These are phyloP conservation scores for Geranium incanum DNA, from an alignment of 441 rosid genomes.

Conservation along the genomic window DNA sequence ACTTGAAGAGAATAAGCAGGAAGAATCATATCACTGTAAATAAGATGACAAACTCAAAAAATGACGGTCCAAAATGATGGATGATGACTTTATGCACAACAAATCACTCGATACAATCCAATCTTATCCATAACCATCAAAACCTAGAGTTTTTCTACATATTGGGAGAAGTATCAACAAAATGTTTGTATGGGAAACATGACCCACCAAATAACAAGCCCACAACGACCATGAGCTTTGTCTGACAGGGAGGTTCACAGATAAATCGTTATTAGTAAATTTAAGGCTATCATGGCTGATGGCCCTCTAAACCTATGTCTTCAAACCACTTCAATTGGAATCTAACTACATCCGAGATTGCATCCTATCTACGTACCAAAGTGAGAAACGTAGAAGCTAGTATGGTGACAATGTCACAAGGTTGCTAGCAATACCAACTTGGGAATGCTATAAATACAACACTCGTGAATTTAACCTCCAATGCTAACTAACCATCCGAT, in stretches of 20 bases:
- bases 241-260: not conserved
- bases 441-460: not conserved
- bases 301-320: not conserved
- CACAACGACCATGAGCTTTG: not conserved
- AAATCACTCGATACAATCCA: not conserved
- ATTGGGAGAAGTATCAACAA: not conserved
- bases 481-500: not conserved
- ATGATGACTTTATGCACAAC: not conserved
- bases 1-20: too few relatives aligned
- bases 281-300: not conserved
- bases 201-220: conserved; percentile 3
- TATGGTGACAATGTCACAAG: not conserved
- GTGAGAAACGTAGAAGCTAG: not conserved
- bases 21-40: not conserved
- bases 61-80: not conserved
- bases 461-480: not conserved
- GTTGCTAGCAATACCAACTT: not conserved
- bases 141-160: not conserved
- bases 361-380: too few relatives aligned
- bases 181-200: not conserved
- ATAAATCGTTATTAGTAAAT: not conserved
- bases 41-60: not conserved
- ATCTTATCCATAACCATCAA: conserved; percentile 4
- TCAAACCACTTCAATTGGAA: not conserved
- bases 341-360: not conserved